Percentiles rank a stretch among this genome's conserved stretches.
These are phyloP conservation scores for Prunus padus DNA, from an alignment of 306 rosid species.

Conservation along the genomic window DNA sequence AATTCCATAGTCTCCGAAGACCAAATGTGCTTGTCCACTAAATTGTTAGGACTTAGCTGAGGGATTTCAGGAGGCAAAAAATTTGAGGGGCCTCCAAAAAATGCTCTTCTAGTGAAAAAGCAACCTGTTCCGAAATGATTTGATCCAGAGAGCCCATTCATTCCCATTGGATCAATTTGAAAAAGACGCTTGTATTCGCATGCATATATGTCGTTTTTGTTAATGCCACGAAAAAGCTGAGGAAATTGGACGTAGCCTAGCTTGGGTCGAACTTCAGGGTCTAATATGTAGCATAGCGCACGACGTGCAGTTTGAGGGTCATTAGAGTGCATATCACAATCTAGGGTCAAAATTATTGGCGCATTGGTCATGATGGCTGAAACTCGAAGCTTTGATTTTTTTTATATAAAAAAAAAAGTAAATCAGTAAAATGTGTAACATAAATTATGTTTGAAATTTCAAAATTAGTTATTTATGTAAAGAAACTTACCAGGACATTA, in stretches of 20 bases:
- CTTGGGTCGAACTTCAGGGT: slow-evolving; percentile 1
- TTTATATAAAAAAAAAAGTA: too few species aligned
- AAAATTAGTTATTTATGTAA: neutral
- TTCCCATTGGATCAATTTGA: slow-evolving; percentile 23
- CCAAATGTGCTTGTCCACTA: slow-evolving; percentile 24
- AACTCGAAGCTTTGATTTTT: slow-evolving; percentile 32
- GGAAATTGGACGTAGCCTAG: slow-evolving; percentile 38
- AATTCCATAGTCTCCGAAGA: slow-evolving; percentile 9
- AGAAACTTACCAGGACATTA: slow-evolving; percentile 36
- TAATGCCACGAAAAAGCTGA: slow-evolving; percentile 32
- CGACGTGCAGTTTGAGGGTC: slow-evolving; percentile 37
- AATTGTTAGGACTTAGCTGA: slow-evolving; percentile 18
- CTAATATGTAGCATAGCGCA: slow-evolving; percentile 31
- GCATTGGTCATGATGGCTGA: slow-evolving; percentile 48
- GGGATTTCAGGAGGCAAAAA: slow-evolving; percentile 23
- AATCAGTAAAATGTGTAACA: neutral
- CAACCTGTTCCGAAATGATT: slow-evolving; percentile 33
- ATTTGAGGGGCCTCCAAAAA: slow-evolving; percentile 40
- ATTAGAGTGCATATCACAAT: slow-evolving; percentile 45
- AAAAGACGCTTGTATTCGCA: slow-evolving; percentile 8
- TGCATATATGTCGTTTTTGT: slow-evolving; percentile 30
- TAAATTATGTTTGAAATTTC: too few species aligned
- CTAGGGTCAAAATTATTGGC: slow-evolving; percentile 36
- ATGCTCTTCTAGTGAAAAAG: slow-evolving; percentile 33
- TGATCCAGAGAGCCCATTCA: slow-evolving; percentile 36